Evolutionary conservation across 441 rosid genomes (phyloP).

Genomic region (Erodium trifolium): DNA sequence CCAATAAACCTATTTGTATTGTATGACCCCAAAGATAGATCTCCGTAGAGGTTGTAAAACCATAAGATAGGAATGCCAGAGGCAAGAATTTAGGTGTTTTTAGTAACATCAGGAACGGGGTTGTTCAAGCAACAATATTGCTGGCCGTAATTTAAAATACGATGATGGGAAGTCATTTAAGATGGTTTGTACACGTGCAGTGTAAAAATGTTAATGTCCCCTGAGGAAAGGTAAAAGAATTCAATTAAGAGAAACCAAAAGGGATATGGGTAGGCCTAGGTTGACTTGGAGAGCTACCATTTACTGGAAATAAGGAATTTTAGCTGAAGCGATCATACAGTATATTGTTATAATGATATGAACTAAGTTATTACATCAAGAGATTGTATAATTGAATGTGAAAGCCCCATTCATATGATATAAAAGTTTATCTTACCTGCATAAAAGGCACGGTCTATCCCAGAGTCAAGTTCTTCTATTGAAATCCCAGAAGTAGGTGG

Average conservation of each 20-base stretch:
- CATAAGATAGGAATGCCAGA: not conserved
- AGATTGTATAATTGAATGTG: too few species aligned
- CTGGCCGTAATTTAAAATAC: not conserved
- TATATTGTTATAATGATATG: too few species aligned
- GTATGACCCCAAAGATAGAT: not conserved
- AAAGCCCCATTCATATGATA: too few species aligned
- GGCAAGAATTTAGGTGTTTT: not conserved
- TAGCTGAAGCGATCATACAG: too few species aligned
- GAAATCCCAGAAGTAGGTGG: constrained; percentile 42
- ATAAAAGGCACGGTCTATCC: constrained; percentile 31
- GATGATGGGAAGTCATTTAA: not conserved
- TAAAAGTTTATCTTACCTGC: constrained; percentile 21
- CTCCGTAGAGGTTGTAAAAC: not conserved
- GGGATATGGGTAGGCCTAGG: not conserved
- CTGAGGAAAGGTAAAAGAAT: constrained; percentile 1
- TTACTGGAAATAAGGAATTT: too few species aligned
- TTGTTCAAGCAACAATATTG: not conserved
- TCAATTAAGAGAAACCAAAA: not conserved
- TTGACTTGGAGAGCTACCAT: not conserved
- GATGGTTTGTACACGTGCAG: not conserved
- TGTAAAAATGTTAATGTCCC: not conserved
- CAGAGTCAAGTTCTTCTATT: constrained; percentile 76
- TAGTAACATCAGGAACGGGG: not conserved
- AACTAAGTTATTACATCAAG: too few species aligned
- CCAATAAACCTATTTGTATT: not conserved